Percentiles rank a stretch among this genome's conserved stretches.
Conservation (phyloP, 371 early-diverging fungal species). For the Coemansia sp. region DNA sequence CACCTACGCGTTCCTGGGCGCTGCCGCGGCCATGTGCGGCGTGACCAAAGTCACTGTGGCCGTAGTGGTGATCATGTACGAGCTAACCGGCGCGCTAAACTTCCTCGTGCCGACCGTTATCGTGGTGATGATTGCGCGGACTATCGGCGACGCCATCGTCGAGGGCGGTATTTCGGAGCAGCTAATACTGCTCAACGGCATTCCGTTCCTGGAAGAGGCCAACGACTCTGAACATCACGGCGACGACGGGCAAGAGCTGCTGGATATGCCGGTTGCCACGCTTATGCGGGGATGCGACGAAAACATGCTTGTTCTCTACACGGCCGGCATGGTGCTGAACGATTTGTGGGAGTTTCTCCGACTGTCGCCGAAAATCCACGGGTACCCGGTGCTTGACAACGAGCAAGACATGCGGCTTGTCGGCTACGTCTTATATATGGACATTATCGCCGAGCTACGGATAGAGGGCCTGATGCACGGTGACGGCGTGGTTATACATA, state of each 20-base stretch:
- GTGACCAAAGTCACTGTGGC: conserved; percentile 75
- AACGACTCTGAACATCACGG: conserved; percentile 54
- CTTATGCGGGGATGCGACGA: conserved; percentile 26
- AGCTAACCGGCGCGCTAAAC: conserved; percentile 89
- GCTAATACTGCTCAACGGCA: conserved; percentile 77
- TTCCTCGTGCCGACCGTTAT: conserved; percentile 95
- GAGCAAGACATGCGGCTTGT: conserved; percentile 63
- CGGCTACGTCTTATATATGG: conserved; percentile 66
- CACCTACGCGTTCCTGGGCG: conserved; percentile 95
- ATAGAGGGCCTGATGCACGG: neutral
- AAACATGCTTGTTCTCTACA: conserved; percentile 23
- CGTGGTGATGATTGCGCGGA: conserved; percentile 83
- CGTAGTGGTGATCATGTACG: conserved; percentile 95
- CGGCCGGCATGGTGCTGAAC: conserved; percentile 7
- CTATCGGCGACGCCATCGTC: conserved; percentile 79
- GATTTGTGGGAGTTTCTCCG: conserved; percentile 55
- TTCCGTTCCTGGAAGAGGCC: conserved; percentile 68
- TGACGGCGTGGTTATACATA: too few species aligned
- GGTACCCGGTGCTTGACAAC: conserved; percentile 85
- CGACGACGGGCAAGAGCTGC: conserved; percentile 59
- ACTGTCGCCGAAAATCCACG: conserved; percentile 55
- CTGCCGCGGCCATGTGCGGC: conserved; percentile 86
- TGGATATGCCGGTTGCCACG: conserved; percentile 15
- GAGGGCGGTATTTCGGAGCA: conserved; percentile 86
- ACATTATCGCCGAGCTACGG: neutral